Conservation (phyloP, 2,329 filamentous ascomycete genomes). For the Macrophomina tecta region DNA sequence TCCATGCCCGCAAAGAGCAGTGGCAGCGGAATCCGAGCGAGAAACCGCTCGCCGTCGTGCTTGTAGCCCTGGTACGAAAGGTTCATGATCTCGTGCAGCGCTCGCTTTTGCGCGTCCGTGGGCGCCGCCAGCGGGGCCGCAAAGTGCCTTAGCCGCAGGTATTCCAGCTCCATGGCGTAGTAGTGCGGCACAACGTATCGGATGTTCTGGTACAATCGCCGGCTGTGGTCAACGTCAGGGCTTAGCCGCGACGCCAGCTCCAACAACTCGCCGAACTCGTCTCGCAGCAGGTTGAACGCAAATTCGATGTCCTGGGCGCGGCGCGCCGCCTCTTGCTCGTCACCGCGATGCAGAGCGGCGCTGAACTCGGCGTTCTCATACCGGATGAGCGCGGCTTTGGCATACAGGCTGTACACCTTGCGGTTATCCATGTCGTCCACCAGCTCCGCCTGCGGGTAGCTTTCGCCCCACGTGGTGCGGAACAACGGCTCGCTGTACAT, state of each 20-base stretch:
- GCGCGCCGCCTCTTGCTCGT: constrained; percentile 25
- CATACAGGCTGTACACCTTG: constrained; percentile 41
- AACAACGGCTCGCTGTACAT: constrained; percentile 44
- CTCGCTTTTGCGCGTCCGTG: constrained; percentile 28
- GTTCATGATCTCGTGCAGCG: constrained; percentile 38
- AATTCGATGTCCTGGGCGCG: constrained; percentile 30
- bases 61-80: constrained; percentile 43
- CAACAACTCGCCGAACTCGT: constrained; percentile 32
- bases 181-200: constrained; percentile 45
- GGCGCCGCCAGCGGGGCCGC: constrained; percentile 25
- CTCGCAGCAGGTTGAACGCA: constrained; percentile 32
- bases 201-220: constrained; percentile 44
- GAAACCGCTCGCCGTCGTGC: constrained; percentile 41
- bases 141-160: constrained; percentile 33
- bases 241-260: constrained; percentile 31
- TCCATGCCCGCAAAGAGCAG: constrained; percentile 46
- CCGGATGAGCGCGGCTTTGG: constrained; percentile 40
- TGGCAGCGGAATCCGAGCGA: constrained; percentile 44
- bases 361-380: constrained; percentile 42
- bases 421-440: constrained; percentile 47
- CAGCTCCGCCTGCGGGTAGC: constrained; percentile 44
- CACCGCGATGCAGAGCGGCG: constrained; percentile 31
- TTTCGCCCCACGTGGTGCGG: constrained; percentile 42
- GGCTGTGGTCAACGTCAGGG: constrained; percentile 33
- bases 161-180: constrained; percentile 43